A percentile compares a stretch with the other conserved stretches of the same genome.
Evolutionary conservation across 2,329 filamentous ascomycete species (phyloP).

Genomic region (Cytospora schulzeri): DNA sequence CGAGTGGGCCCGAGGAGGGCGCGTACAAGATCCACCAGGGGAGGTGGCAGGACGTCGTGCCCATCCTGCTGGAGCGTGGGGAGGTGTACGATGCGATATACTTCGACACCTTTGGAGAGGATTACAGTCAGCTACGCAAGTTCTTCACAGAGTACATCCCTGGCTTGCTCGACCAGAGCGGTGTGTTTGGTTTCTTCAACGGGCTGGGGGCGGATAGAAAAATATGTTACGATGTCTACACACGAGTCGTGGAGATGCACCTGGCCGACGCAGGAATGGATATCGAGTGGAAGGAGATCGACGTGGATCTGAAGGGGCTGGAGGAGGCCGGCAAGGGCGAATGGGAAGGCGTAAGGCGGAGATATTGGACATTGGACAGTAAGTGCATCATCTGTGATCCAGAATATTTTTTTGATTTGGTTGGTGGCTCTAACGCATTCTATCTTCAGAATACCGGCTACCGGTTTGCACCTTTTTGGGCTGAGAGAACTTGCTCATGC

Average conservation of each 20-base stretch:
- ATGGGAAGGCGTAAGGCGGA: slow-evolving; percentile 85
- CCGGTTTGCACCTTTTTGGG: slow-evolving; percentile 75
- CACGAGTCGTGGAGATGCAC: slow-evolving; percentile 88
- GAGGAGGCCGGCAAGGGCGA: slow-evolving; percentile 69
- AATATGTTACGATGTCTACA: slow-evolving; percentile 96
- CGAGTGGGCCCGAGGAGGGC: slow-evolving; percentile 58
- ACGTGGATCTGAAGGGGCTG: slow-evolving; percentile 68
- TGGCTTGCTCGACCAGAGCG: slow-evolving; percentile 69
- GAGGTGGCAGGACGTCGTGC: slow-evolving; percentile 80
- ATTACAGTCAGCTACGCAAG: slow-evolving; percentile 79
- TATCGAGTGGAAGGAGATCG: slow-evolving; percentile 79
- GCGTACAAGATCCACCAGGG: slow-evolving; percentile 74
- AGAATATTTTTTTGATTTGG: slow-evolving; percentile 17
- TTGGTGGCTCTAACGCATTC: slow-evolving; percentile 32
- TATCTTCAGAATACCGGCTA: slow-evolving; percentile 63
- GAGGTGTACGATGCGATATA: slow-evolving; percentile 86
- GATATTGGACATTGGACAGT: slow-evolving; percentile 86
- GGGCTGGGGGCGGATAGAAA: slow-evolving; percentile 89
- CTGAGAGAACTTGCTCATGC: slow-evolving; percentile 39
- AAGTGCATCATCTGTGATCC: slow-evolving; percentile 37
- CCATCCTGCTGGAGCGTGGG: slow-evolving; percentile 66
- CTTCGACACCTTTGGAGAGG: slow-evolving; percentile 97
- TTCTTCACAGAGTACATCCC: slow-evolving; percentile 92
- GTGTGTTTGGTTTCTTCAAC: slow-evolving; percentile 86
- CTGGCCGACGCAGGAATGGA: slow-evolving; percentile 87